A percentile compares a stretch with the other conserved stretches of the same genome.
Evolutionary conservation across 2,329 filamentous ascomycete genomes (phyloP).

Genomic region (Thielaviopsis ethacetica): DNA sequence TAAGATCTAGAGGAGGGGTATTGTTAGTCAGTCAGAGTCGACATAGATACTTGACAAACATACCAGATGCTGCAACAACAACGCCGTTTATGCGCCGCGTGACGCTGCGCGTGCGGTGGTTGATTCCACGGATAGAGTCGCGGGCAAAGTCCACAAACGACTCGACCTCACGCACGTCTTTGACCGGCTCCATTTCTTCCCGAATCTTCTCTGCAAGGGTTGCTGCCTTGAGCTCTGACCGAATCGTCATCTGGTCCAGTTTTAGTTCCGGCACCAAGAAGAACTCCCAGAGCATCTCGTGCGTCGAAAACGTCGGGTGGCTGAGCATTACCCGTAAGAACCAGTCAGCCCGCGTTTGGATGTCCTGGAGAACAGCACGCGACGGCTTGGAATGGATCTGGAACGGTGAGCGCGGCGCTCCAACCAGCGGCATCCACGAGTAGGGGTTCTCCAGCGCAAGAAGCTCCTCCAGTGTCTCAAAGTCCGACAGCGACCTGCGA

Average conservation of each 20-base stretch:
- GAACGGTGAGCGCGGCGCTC: slow-evolving; percentile 69
- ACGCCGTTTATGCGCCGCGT: slow-evolving; percentile 64
- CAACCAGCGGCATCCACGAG: slow-evolving; percentile 77
- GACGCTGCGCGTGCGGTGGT: slow-evolving; percentile 66
- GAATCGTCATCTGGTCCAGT: slow-evolving; percentile 73
- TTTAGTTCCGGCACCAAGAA: slow-evolving; percentile 93
- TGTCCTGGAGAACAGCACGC: slow-evolving; percentile 68
- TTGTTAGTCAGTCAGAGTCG: background rate
- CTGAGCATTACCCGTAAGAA: slow-evolving; percentile 75
- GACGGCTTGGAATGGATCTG: slow-evolving; percentile 88
- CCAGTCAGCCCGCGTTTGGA: slow-evolving; percentile 70
- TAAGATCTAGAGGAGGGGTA: slow-evolving; percentile 36
- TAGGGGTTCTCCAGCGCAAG: slow-evolving; percentile 81
- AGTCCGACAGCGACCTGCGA: slow-evolving; percentile 71
- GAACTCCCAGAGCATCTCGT: slow-evolving; percentile 98
- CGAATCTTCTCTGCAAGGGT: slow-evolving; percentile 66
- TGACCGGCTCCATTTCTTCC: slow-evolving; percentile 76
- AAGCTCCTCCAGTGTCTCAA: slow-evolving; percentile 75
- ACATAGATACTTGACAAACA: background rate
- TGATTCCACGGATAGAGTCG: slow-evolving; percentile 74
- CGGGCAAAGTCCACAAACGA: slow-evolving; percentile 82
- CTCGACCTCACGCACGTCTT: slow-evolving; percentile 75
- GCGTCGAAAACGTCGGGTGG: slow-evolving; percentile 85
- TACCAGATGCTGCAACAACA: slow-evolving; percentile 16
- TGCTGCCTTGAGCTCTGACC: slow-evolving; percentile 74